Evolutionary conservation across 495 filamentous ascomycete species (phyloP).

Genomic region (Xylaria venustula): DNA sequence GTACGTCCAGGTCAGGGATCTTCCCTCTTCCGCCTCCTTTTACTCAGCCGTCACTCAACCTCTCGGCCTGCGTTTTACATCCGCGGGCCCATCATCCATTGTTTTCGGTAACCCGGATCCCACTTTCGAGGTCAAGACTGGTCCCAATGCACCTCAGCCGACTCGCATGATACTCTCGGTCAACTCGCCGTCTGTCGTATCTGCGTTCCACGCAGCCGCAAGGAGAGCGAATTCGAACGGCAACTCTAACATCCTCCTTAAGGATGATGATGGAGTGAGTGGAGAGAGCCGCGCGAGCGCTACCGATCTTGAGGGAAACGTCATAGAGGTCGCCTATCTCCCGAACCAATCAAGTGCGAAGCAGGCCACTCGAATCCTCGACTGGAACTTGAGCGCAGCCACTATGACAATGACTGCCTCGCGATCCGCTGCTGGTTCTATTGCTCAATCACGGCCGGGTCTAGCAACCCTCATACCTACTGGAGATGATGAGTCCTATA

Average conservation of each 20-base stretch:
- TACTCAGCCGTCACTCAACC: slow-evolving; percentile 75
- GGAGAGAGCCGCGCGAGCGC: slow-evolving; percentile 36
- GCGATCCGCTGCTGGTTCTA: slow-evolving; percentile 21
- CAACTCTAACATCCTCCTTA: slow-evolving; percentile 14
- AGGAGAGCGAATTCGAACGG: slow-evolving; percentile 38
- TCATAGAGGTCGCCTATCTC: slow-evolving; percentile 47
- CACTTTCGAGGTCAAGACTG: slow-evolving; percentile 39
- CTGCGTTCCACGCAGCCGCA: slow-evolving; percentile 43
- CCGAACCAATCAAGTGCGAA: slow-evolving; percentile 36
- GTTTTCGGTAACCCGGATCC: slow-evolving; percentile 32
- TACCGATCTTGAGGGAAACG: slow-evolving; percentile 53
- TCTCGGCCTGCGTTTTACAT: slow-evolving; percentile 69
- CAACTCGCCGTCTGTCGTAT: slow-evolving; percentile 37
- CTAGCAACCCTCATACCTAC: slow-evolving; percentile 15
- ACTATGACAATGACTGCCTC: slow-evolving; percentile 17
- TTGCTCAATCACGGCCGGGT: slow-evolving; percentile 16
- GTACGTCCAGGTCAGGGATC: slow-evolving; percentile 63
- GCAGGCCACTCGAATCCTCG: slow-evolving; percentile 46
- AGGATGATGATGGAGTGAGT: slow-evolving; percentile 3
- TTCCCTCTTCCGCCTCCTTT: slow-evolving; percentile 76
- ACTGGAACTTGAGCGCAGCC: slow-evolving; percentile 50
- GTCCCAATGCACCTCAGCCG: slow-evolving; percentile 27
- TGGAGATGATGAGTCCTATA: slow-evolving; percentile 25
- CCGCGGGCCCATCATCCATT: slow-evolving; percentile 30
- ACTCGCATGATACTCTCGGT: slow-evolving; percentile 43